Base-by-base conservation (phyloP, 1,284 basidiomycete species). In the Ceratobasidium sp. region DNA sequence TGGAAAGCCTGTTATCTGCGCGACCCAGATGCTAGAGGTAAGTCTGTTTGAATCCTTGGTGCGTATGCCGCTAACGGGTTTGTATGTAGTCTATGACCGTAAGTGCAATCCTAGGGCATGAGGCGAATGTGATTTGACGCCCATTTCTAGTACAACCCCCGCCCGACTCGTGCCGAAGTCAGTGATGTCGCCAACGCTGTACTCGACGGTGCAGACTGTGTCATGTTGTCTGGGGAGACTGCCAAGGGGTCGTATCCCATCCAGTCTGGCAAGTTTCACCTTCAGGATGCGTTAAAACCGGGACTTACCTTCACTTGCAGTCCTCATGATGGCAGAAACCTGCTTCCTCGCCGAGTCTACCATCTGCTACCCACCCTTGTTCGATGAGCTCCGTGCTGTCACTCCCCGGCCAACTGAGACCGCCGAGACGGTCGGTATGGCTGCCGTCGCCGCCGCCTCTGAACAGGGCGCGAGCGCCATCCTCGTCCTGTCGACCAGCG, bases 11-110 rank as follows among this genome's bases (percentile, higher is more conserved):
- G 94, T 95, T 81, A 99, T 99, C 81, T 98, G 98, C 79, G 98
- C 98, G 24, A 99, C 98, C 22, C 98, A 99, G 84, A 99, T 99
- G 98, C 91, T 99, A 79, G 98, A 99, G 88, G 92, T 92, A 79
- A 80, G 87, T 82, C 9, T 74, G 69, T 54, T 73, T 77, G 11
- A 22, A 19, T 51, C 61, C 49, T 71, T 69, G 11, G 61, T 54
- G 68, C 19, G 27, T 13, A 48, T 74, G 76, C 78, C 58, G 77
- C 54, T 76, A 29, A 74, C 65, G 14, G 14, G 65, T 43, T 61
- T 49, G 48, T 58, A 66, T 68, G 63, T 79, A 92, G 91, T 96
- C 95, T 13, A 98, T 97, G 95, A 97, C 96, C 76, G 93, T 94
- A 80, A 83, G 86, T 82, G 58, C 31, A 6, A 19, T 58, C 66